Conservation (phyloP, 495 filamentous ascomycete genomes). For the Penicillium simplicissimum region DNA sequence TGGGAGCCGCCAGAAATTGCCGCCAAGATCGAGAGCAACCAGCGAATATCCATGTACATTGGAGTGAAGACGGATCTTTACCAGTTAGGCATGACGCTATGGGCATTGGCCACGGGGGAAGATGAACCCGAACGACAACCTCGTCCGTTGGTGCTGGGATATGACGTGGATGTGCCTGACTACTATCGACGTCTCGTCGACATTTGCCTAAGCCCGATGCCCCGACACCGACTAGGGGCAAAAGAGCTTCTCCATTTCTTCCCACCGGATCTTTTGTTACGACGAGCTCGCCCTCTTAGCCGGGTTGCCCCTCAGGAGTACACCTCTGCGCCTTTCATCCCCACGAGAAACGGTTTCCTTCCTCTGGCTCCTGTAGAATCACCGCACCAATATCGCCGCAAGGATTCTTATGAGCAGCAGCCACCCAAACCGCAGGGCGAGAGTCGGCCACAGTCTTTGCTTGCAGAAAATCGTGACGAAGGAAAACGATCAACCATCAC, state of each 20-base stretch:
- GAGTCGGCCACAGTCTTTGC: slow-evolving; percentile 14
- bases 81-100: slow-evolving; percentile 96
- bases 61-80: slow-evolving; percentile 96
- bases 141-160: slow-evolving; percentile 62
- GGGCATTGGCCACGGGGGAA: slow-evolving; percentile 82
- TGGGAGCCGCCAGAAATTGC: slow-evolving; percentile 97
- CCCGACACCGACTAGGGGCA: slow-evolving; percentile 55
- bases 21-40: slow-evolving; percentile 83
- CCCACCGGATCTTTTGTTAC: slow-evolving; percentile 32
- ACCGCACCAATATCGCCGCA: background rate
- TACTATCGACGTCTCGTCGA: slow-evolving; percentile 61
- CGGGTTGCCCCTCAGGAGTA: slow-evolving; percentile 1
- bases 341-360: slow-evolving; percentile 11
- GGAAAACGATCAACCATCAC: slow-evolving; percentile 29
- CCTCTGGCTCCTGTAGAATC: slow-evolving; percentile 1
- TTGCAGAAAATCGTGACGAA: slow-evolving; percentile 17
- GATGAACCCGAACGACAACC: slow-evolving; percentile 85
- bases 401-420: slow-evolving; percentile 9
- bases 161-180: slow-evolving; percentile 52
- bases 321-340: slow-evolving; percentile 6
- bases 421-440: slow-evolving; percentile 6
- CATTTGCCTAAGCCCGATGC: slow-evolving; percentile 56
- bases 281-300: slow-evolving; percentile 2
- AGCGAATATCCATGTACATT: slow-evolving; percentile 96
- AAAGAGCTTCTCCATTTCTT: slow-evolving; percentile 58